Conservation (phyloP, 352 stramenopile species). For the Phytophthora pluvialis region DNA sequence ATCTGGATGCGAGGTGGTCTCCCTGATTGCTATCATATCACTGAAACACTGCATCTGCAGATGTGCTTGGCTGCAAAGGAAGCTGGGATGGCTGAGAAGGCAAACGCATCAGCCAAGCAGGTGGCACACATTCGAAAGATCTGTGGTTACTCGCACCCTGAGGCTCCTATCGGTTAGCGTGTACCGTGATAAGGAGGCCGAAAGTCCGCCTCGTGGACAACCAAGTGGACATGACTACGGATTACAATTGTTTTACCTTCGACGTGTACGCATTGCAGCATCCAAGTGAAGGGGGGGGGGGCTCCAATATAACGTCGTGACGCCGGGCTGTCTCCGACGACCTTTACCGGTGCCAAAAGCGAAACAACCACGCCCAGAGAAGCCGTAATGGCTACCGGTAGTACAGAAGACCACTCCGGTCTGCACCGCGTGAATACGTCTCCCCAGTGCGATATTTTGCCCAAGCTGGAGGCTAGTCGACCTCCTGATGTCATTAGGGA, state of each 20-base stretch:
- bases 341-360: conserved; percentile 5
- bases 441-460: conserved; percentile 2
- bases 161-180: conserved; percentile 9
- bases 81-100: conserved; percentile 23
- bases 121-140: conserved; percentile 33
- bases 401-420: conserved; percentile 11
- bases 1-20: conserved; percentile 47
- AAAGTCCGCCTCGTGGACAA: too few relatives aligned
- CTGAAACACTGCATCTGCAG: conserved; percentile 60
- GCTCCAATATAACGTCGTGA: too few relatives aligned
- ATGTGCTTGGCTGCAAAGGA: conserved; percentile 49
- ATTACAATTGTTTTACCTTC: too few relatives aligned
- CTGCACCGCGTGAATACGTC: conserved; percentile 31
- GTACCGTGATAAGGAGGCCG: too few relatives aligned
- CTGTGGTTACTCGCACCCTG: conserved; percentile 42
- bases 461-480: conserved; percentile 25
- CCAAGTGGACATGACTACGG: too few relatives aligned
- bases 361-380: background rate
- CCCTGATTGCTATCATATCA: conserved; percentile 42
- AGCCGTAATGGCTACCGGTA: conserved; percentile 2
- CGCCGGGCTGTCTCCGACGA: background rate
- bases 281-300: background rate
- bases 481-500: conserved; percentile 14
- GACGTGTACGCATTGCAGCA: background rate
- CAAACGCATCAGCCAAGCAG: conserved; percentile 14